Base-by-base conservation (phyloP, 1,284 basidiomycete genomes). In the Moesziomyces sp. region DNA sequence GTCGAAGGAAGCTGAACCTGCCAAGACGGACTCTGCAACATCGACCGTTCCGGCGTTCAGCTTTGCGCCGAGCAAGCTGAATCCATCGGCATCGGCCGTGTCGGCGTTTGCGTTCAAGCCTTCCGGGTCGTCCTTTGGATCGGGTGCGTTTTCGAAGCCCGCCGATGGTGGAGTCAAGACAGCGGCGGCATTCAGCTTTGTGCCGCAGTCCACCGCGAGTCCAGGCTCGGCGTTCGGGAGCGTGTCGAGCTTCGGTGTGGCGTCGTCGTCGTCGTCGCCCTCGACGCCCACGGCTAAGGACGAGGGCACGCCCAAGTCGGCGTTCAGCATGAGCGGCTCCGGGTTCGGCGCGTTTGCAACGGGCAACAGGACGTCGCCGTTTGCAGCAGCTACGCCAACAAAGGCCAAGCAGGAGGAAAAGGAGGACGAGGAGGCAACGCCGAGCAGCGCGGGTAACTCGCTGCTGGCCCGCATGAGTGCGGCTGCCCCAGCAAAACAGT, bases 71-170 rank as follows among this genome's bases (percentile, higher is more conserved):
- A 63, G 60, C 58, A 71, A 71, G 28, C 44, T 64, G 26, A 58
- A 56, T 28, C 58, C 58, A 2, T 49, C 46, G 24, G 35, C 61
- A 9, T 48, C 58, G 9, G 18, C 68, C 13, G 62, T 58, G 1
- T 71, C 68, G 3, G 62, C 68, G 40, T 71, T 71, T 28, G 24
- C 50, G 3, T 56, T 61, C 62, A 61, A 71, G 49, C 50, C 62
- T 14, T 51, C 28, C 14, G 47, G 62, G 6, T 51, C 58, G n/a
- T 40, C 38, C 3, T 72, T 65, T 18, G 63, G 67, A 8, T 68
- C 59, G n/a, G 65, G 58, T 13, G 66, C 66, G 11, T 68, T 68
- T 48, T 68, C 59, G 38, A 56, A 52, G 33, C 46, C 64, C 43
- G 28, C 51, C 13, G 40, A 40, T 21, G 38, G 13, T 35, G 38